phyloP scores from a whole-genome alignment of 805 yeast genomes.

The Pichia ethanolica region DNA sequence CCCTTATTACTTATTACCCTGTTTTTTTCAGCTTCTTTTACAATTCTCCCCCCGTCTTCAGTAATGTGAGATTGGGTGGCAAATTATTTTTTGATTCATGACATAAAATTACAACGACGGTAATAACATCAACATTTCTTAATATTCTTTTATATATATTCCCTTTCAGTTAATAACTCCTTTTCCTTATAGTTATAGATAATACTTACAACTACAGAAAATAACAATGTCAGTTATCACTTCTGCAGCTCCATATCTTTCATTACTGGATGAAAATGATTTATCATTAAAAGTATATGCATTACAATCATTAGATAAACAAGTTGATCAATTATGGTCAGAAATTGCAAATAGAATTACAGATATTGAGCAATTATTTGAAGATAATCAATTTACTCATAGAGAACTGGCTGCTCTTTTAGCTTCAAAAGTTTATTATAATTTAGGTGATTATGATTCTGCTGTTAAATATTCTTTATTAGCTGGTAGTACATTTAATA shows the following conservation, averaged over 20 bases:
- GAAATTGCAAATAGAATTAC: slow-evolving; percentile 88
- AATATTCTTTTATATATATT: too few species aligned
- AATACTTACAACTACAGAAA: not conserved
- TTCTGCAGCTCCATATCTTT: slow-evolving; percentile 87
- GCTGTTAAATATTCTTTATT: slow-evolving; percentile 84
- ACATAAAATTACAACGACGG: too few species aligned
- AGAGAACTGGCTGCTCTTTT: slow-evolving; percentile 83
- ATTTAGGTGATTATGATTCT: slow-evolving; percentile 87
- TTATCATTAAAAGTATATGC: slow-evolving; percentile 74
- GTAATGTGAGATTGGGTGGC: too few species aligned
- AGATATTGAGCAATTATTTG: slow-evolving; percentile 86
- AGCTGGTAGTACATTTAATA: slow-evolving; percentile 74
- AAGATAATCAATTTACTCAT: slow-evolving; percentile 63
- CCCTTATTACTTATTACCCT: too few species aligned
- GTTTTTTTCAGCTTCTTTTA: too few species aligned
- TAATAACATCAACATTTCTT: too few species aligned
- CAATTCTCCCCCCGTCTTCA: too few species aligned
- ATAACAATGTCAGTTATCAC: slow-evolving; percentile 33
- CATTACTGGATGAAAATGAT: slow-evolving; percentile 81
- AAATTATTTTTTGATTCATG: too few species aligned
- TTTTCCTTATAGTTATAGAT: too few species aligned
- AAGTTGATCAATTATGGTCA: slow-evolving; percentile 93
- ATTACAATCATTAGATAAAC: slow-evolving; percentile 65
- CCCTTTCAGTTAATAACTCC: too few species aligned
- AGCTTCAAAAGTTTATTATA: slow-evolving; percentile 84